Conservation (phyloP, 139 green algal species). For the Dunaliella primolecta region DNA sequence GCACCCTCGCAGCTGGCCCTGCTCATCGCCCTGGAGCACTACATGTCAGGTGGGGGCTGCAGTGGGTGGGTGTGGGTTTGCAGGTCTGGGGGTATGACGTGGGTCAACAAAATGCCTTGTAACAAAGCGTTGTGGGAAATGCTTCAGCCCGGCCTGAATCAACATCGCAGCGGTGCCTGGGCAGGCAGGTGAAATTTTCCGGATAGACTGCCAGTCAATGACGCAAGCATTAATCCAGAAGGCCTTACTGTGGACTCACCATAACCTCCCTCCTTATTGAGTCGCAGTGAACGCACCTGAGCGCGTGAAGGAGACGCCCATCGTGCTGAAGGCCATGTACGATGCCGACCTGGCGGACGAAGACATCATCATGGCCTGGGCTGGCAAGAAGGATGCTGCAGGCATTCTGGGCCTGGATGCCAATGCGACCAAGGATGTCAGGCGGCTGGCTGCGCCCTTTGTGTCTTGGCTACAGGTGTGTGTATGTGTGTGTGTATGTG, state of each 20-base stretch:
- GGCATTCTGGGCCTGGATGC: slow-evolving; percentile 60
- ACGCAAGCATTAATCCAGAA: too few relatives aligned
- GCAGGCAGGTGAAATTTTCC: too few relatives aligned
- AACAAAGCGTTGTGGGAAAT: too few relatives aligned
- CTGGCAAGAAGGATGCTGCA: slow-evolving; percentile 50
- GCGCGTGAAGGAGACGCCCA: slow-evolving; percentile 60
- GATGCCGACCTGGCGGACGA: slow-evolving; percentile 88
- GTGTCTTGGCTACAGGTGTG: slow-evolving; percentile 75
- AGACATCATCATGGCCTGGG: slow-evolving; percentile 80
- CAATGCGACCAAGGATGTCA: slow-evolving; percentile 49
- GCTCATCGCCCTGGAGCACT: slow-evolving; percentile 77
- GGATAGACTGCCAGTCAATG: too few relatives aligned
- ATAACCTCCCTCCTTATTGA: too few relatives aligned
- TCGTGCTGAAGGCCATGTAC: slow-evolving; percentile 87
- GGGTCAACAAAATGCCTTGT: too few relatives aligned
- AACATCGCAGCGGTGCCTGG: too few relatives aligned
- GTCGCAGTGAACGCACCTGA: slow-evolving; percentile 17
- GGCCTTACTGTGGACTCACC: too few relatives aligned
- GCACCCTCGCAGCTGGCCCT: slow-evolving; percentile 62
- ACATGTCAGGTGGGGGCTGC: slow-evolving; percentile 19
- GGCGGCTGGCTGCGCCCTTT: slow-evolving; percentile 64
- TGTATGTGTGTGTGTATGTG: too few relatives aligned
- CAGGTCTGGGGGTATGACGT: too few relatives aligned
- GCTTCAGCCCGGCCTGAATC: too few relatives aligned
- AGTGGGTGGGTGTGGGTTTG: too few relatives aligned